Evolutionary conservation across 1,284 basidiomycete genomes (phyloP).

Genomic region (Rhodotorula glutinis): DNA sequence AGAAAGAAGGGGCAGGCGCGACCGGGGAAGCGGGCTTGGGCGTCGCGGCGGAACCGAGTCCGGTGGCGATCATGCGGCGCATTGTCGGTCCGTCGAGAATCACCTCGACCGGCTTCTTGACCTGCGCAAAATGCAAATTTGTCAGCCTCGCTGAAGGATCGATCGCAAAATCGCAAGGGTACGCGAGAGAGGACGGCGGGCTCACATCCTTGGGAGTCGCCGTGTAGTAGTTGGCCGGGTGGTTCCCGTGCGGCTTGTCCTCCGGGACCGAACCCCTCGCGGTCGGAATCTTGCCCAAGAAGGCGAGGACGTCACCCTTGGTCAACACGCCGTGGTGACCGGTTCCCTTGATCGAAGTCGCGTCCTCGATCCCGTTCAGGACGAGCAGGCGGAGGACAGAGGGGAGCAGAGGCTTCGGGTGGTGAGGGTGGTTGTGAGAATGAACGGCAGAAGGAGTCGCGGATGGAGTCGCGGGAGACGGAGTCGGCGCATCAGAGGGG

Average conservation of each 20-base stretch:
- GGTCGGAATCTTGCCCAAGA: conserved; percentile 45
- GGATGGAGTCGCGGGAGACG: conserved; percentile 44
- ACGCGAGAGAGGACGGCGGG: too few relatives aligned
- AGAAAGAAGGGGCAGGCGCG: not conserved
- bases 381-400: conserved; percentile 48
- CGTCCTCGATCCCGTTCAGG: conserved; percentile 44
- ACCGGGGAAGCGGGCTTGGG: conserved; percentile 2
- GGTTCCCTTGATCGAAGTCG: conserved; percentile 49
- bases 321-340: conserved; percentile 50
- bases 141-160: not conserved
- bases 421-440: conserved; percentile 16
- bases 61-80: conserved; percentile 28
- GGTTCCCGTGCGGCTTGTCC: conserved; percentile 25
- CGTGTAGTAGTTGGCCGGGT: conserved; percentile 26
- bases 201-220: conserved; percentile 10
- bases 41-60: conserved; percentile 11
- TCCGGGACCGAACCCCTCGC: conserved; percentile 35
- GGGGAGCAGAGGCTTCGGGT: conserved; percentile 44
- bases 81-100: conserved; percentile 31
- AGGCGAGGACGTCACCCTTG: conserved; percentile 51
- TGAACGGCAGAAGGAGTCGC: conserved; percentile 31
- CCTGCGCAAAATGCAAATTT: not conserved
- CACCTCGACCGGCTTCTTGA: conserved; percentile 18
- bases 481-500: conserved; percentile 41
- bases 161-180: too few relatives aligned